Conservation (phyloP, 164 flowering plant genomes). For the Vitis rotundifolia region DNA sequence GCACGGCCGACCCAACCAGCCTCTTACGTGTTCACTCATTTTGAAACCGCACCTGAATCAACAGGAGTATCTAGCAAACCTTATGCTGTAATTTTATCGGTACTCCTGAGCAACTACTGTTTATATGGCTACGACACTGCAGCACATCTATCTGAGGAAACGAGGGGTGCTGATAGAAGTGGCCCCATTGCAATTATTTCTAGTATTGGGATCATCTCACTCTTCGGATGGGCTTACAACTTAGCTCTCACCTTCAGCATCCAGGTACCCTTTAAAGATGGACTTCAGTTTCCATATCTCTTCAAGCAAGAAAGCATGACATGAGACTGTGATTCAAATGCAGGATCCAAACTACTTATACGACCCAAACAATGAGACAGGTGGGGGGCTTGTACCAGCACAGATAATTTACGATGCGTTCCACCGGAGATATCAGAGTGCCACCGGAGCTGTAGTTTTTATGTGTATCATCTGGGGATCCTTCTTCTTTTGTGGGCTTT, state of each 20-base stretch:
- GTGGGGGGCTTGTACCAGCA: slow-evolving; percentile 29
- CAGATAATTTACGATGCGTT: slow-evolving; percentile 38
- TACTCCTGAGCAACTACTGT: slow-evolving; percentile 29
- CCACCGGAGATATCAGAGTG: slow-evolving; percentile 25
- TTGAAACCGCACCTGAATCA: slow-evolving; percentile 30
- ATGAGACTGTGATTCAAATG: neutral
- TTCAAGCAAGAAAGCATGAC: neutral
- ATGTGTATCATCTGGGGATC: slow-evolving; percentile 30
- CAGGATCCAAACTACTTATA: slow-evolving; percentile 27
- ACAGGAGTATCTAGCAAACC: slow-evolving; percentile 28
- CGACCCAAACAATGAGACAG: slow-evolving; percentile 32
- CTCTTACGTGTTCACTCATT: slow-evolving; percentile 39
- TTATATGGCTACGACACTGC: slow-evolving; percentile 35
- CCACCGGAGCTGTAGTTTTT: slow-evolving; percentile 28
- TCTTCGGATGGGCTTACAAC: slow-evolving; percentile 37
- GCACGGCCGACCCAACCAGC: slow-evolving; percentile 23
- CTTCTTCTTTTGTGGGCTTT: slow-evolving; percentile 34
- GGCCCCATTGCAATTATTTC: slow-evolving; percentile 36
- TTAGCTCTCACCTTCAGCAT: slow-evolving; percentile 34
- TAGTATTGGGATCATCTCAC: slow-evolving; percentile 28
- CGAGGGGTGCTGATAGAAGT: slow-evolving; percentile 30
- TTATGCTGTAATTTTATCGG: slow-evolving; percentile 31
- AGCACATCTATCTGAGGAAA: slow-evolving; percentile 40
- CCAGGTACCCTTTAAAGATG: slow-evolving; percentile 3
- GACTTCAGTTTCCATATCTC: neutral